phyloP scores from a whole-genome alignment of 257 asterid genomes.

The Solanum megistacrolobum region DNA sequence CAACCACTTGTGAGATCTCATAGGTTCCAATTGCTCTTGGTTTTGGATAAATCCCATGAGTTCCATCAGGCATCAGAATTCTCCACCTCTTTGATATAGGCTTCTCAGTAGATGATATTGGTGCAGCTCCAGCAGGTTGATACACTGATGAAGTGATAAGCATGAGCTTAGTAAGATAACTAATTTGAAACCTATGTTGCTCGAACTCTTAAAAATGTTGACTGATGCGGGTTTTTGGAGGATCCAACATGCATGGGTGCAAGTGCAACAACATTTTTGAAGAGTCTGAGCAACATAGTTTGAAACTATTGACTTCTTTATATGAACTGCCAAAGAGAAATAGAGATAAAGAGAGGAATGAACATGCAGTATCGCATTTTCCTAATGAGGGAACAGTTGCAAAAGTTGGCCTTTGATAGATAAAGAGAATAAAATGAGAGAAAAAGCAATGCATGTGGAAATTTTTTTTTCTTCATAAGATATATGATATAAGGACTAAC shows the following conservation, averaged over 20 bases:
- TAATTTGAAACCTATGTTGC: background rate
- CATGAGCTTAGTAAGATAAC: background rate
- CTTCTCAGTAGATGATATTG: conserved; percentile 71
- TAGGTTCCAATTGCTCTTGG: conserved; percentile 47
- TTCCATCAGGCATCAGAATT: conserved; percentile 76
- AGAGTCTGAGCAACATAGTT: background rate
- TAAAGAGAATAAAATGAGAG: background rate
- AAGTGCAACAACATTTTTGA: background rate
- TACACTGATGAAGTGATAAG: conserved; percentile 33
- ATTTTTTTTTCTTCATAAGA: background rate
- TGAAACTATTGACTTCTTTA: background rate
- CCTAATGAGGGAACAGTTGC: background rate
- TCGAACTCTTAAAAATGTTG: background rate
- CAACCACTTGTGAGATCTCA: conserved; percentile 50
- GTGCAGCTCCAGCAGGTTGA: conserved; percentile 68
- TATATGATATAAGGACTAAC: background rate
- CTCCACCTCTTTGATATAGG: conserved; percentile 94
- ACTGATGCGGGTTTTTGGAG: background rate
- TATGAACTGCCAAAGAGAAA: background rate
- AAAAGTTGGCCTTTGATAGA: background rate
- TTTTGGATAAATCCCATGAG: conserved; percentile 48
- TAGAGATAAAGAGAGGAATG: background rate
- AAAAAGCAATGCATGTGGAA: background rate
- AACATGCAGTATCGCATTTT: background rate
- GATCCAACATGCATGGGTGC: background rate